Evolutionary conservation across 2,329 filamentous ascomycete species (phyloP), one percentile per base, ranked within the genome.

Genomic region (Colletotrichum limetticola): DNA sequence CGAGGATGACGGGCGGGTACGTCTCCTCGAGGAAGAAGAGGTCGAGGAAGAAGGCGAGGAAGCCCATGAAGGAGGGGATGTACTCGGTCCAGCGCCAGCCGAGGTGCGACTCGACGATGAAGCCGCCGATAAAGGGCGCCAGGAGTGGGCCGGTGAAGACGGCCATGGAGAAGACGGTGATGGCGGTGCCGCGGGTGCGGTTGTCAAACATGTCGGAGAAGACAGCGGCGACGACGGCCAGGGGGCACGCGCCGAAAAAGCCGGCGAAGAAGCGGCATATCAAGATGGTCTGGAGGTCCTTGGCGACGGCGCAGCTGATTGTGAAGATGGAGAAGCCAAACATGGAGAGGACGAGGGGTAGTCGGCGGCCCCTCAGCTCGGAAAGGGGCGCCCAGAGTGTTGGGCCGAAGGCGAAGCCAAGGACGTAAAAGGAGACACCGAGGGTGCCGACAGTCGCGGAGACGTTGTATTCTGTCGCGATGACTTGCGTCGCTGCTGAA

Each of bases 51-150:
- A 92, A 90, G 68, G 91, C 88, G 28, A 86, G 72, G 72, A 89
- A 90, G 37, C 92, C 91, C 86, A 94, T 91, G 75, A 93, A 88
- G 71, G 88, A 83, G 28, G 84, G 81, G 32, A 92, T 82, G 79
- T 92, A 94, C 83, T 92, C 88, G 5, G 91, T 93, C 92, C 92
- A 94, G 74, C 92, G 89, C 92, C 92, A 94, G 73, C 91, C 91
- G 35, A 93, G 86, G 77, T 90, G 82, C 7, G 88, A 90, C 26
- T 90, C 83, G 32, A 86, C 86, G 60, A 92, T 92, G 83, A 91
- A 94, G 22, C 91, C 91, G 63, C 92, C 92, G 62, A 93, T 88
- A 59, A 93, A 91, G 6, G 92, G 92, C 0, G 91, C 92, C 42
- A 93, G 82, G 28, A 93, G 84, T 0, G 92, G 92, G 5, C 91